Evolutionary conservation across 2,329 filamentous ascomycete species (phyloP).

Genomic region (Coniella vitis): DNA sequence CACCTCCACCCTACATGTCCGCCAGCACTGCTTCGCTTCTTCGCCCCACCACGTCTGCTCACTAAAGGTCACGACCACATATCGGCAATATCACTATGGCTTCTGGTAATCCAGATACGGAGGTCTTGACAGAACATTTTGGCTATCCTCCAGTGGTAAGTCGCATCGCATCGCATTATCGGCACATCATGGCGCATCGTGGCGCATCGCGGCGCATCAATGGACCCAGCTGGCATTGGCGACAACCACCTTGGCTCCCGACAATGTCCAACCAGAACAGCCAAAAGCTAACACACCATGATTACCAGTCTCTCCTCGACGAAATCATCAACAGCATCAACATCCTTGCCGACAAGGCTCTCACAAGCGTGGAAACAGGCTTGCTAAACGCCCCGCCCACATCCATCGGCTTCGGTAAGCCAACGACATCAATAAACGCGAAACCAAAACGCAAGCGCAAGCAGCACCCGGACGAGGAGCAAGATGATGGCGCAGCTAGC

Average conservation of each 20-base stretch:
- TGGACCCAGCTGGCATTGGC: too few relatives aligned
- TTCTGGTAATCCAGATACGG: conserved; percentile 40
- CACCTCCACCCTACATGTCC: too few relatives aligned
- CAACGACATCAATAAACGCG: conserved; percentile 19
- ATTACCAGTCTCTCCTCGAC: conserved; percentile 75
- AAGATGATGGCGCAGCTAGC: conserved; percentile 2
- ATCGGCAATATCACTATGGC: conserved; percentile 20
- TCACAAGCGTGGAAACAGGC: conserved; percentile 79
- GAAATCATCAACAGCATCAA: conserved; percentile 98
- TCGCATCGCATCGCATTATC: conserved; percentile 16
- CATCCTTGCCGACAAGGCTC: conserved; percentile 81
- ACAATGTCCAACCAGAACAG: too few relatives aligned
- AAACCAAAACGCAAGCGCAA: conserved; percentile 21
- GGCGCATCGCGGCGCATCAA: background rate
- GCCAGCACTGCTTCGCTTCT: too few relatives aligned
- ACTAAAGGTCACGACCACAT: too few relatives aligned
- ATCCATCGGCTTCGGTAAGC: conserved; percentile 67
- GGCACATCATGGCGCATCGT: background rate
- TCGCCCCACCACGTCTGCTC: too few relatives aligned
- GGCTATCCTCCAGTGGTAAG: conserved; percentile 86
- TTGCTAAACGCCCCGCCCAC: conserved; percentile 68
- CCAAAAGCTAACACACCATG: background rate
- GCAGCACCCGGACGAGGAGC: conserved; percentile 5
- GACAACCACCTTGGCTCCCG: too few relatives aligned
- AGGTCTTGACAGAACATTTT: conserved; percentile 89